Base-by-base conservation (phyloP, 73 alveolate species). In the Paraurostyla sp. region DNA sequence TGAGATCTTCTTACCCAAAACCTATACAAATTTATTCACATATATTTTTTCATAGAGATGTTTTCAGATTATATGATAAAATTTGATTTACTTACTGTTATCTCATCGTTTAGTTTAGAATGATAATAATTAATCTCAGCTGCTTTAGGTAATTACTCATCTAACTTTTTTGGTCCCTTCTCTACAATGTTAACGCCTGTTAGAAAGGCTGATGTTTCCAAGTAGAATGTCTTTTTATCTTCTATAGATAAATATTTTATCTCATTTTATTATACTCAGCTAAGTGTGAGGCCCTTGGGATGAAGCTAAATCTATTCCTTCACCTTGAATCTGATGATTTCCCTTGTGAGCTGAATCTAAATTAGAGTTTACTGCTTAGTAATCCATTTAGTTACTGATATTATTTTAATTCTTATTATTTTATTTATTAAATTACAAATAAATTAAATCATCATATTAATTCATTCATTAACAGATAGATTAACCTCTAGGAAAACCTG, bases 1-100 rank as follows among this genome's bases (percentile, higher is more conserved):
- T 48, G 71, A 49, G 0, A 89, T 89, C 46, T 81, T 89, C 3
- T 45, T 35, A 33, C 87, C 90, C 41, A 88, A 54, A 0, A 78
- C 76, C 92, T 63, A 62, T 2, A 46, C 4, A 13, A 73, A 48
- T 62, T 16, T 23, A n/a, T n/a, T n/a, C n/a, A n/a, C n/a, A n/a
- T n/a, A n/a, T n/a, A n/a, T n/a, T n/a, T n/a, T n/a, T n/a, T n/a
- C n/a, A n/a, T n/a, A n/a, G n/a, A n/a, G n/a, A n/a, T n/a, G n/a
- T n/a, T n/a, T n/a, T n/a, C n/a, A n/a, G n/a, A n/a, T n/a, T n/a
- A n/a, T n/a, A n/a, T n/a, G n/a, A n/a, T n/a, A n/a, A n/a, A n/a
- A n/a, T n/a, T n/a, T n/a, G n/a, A n/a, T n/a, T 7, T 3, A 73
- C 71, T 48, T 73, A 73, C 86, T 7, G 49, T 13, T 6, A 73